Conservation (phyloP, 257 asterid species). For the Leptodermis oblonga region DNA sequence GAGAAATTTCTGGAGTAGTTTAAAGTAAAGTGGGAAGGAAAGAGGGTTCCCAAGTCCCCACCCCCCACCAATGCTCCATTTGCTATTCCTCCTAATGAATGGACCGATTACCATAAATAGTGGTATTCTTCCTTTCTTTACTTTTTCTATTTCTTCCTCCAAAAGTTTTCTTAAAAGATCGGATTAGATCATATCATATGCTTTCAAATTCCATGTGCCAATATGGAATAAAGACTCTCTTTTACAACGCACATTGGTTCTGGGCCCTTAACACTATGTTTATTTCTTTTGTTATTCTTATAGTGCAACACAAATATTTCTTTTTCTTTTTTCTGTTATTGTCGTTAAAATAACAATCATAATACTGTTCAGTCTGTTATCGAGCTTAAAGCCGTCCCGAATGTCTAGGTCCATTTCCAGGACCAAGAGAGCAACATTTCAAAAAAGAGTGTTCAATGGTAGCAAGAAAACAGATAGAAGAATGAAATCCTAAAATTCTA, state of each 20-base stretch:
- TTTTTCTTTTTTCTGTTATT: too few species aligned
- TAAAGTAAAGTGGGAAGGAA: too few species aligned
- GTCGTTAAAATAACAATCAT: neutral
- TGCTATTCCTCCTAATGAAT: neutral
- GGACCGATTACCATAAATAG: conserved; percentile 9
- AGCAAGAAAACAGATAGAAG: too few species aligned
- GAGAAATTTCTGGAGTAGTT: too few species aligned
- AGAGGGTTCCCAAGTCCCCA: too few species aligned
- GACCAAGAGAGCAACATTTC: too few species aligned
- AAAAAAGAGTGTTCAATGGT: too few species aligned
- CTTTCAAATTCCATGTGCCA: neutral
- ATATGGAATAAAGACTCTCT: neutral
- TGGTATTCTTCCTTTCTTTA: conserved; percentile 1
- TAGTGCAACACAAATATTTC: too few species aligned
- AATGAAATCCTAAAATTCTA: too few species aligned
- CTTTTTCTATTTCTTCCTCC: neutral
- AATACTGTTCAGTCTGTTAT: neutral
- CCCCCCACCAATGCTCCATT: too few species aligned
- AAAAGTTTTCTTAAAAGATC: neutral
- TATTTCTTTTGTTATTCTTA: neutral
- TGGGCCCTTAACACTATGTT: too few species aligned
- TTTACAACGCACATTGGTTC: neutral
- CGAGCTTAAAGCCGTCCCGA: neutral
- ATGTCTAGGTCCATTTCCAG: too few species aligned
- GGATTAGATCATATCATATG: neutral